Evolutionary conservation across 768 basidiomycete genomes (phyloP).

Genomic region (Suillus decipiens): DNA sequence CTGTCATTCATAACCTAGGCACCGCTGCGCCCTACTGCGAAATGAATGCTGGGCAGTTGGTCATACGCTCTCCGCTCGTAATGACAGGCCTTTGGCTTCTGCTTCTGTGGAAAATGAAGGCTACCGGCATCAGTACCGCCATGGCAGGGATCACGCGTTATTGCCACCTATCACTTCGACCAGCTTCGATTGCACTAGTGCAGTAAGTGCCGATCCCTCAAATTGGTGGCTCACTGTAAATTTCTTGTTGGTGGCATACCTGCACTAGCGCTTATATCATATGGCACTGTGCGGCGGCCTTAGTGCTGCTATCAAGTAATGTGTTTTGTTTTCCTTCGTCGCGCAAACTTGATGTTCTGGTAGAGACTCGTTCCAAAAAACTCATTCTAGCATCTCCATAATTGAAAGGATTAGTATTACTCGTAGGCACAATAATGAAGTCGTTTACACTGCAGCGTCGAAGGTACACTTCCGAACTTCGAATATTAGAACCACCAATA

Average conservation of each 20-base stretch:
- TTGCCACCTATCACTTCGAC: background rate
- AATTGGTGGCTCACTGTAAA: background rate
- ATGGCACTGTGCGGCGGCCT: background rate
- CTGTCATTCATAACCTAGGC: background rate
- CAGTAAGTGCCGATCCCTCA: background rate
- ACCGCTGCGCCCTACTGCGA: background rate
- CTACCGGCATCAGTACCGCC: background rate
- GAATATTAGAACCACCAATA: slow-evolving; percentile 10
- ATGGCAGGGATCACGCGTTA: background rate
- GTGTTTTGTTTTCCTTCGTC: slow-evolving; percentile 19
- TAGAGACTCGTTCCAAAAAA: background rate
- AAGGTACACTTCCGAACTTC: slow-evolving; percentile 16
- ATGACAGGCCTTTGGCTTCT: background rate
- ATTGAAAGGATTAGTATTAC: background rate
- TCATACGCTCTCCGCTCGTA: background rate
- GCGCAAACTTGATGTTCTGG: slow-evolving; percentile 26
- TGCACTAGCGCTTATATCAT: background rate
- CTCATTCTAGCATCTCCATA: background rate
- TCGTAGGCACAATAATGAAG: background rate
- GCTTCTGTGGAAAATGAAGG: background rate
- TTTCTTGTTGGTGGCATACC: background rate
- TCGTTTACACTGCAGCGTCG: background rate
- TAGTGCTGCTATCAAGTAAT: background rate
- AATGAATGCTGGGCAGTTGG: background rate
- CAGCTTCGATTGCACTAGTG: background rate